Base-by-base conservation (phyloP, 345 rosid genomes). In the Salix dunnii region DNA sequence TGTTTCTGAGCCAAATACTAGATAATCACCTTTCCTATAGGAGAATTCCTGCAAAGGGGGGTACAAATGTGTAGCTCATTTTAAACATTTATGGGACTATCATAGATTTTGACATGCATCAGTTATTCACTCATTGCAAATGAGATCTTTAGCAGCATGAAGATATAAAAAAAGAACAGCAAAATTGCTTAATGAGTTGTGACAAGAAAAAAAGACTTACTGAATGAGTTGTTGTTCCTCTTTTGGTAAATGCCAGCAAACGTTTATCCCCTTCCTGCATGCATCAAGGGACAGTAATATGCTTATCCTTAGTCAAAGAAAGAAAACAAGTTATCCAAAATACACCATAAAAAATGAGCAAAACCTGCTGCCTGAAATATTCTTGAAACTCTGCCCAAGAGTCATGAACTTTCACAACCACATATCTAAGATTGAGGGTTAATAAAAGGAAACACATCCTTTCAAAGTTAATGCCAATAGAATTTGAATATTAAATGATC, bases 1-100 rank as follows among this genome's bases (percentile, higher is more conserved):
- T 68, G 99, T 91, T 86, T 95, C 99, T 28, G 97, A 90, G 58
- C 96, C 99, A 46, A 91, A 93, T 72, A 95, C 75, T 49, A 95
- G 96, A 82, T 94, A 95, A 81, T 93, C 97, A 0, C 97, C 97
- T 78, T 82, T 88, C 77, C 85, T 80, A 76, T 93, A 93, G 33
- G 91, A 87, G 77, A 91, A 89, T 1, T 90, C 97, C 97, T 95
- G 92, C 86, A 82, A 49, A 73, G 64, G 49, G 42, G 12, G 58
- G 53, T 18, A 9, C 65, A 23, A 38, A 51, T 4, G 1, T 49
- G 43, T 49, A 1, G 7, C n/a, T 49, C 55, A 49, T 49, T 80
- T 51, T 9, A 25, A 71, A 5, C 28, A 13, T 10, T 11, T 20
- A n/a, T 16, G 12, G 36, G 49, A 64, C 27, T 55, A 38, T 36